A percentile compares a stretch with the other conserved stretches of the same genome.
These are phyloP conservation scores for Synchytrium microbalum DNA, from an alignment of 371 early-diverging fungal species.

Conservation along the genomic window DNA sequence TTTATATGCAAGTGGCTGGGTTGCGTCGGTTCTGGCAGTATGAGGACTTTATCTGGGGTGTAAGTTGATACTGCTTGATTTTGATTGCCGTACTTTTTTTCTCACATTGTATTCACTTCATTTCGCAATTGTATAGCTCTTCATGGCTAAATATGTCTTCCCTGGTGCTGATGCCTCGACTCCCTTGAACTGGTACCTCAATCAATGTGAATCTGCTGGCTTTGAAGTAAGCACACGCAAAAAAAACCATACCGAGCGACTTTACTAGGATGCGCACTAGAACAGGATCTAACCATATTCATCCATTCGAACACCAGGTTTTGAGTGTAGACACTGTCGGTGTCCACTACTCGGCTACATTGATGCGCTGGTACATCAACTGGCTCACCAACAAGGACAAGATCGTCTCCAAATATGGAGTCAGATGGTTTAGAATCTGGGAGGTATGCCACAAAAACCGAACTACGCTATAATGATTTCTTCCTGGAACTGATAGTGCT, in stretches of 20 bases:
- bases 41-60: constrained; percentile 82
- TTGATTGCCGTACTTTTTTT: neutral
- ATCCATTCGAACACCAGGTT: too few relatives aligned
- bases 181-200: constrained; percentile 82
- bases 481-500: constrained; percentile 7
- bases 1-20: constrained; percentile 96
- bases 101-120: constrained; percentile 3
- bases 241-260: too few relatives aligned
- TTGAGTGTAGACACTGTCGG: constrained; percentile 86
- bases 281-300: too few relatives aligned
- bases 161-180: constrained; percentile 96
- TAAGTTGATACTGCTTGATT: constrained; percentile 9
- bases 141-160: constrained; percentile 97
- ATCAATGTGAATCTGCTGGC: constrained; percentile 85
- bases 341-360: constrained; percentile 94
- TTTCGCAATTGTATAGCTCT: constrained; percentile 39
- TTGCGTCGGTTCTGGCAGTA: constrained; percentile 83
- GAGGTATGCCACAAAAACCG: constrained; percentile 27
- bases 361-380: constrained; percentile 92
- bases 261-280: too few relatives aligned
- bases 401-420: constrained; percentile 77
- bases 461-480: constrained; percentile 7
- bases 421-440: constrained; percentile 58
- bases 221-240: constrained; percentile 65
- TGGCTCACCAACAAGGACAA: constrained; percentile 88